These are phyloP conservation scores for Clavulina sp. DNA, from an alignment of 768 basidiomycete species.

Conservation along the genomic window DNA sequence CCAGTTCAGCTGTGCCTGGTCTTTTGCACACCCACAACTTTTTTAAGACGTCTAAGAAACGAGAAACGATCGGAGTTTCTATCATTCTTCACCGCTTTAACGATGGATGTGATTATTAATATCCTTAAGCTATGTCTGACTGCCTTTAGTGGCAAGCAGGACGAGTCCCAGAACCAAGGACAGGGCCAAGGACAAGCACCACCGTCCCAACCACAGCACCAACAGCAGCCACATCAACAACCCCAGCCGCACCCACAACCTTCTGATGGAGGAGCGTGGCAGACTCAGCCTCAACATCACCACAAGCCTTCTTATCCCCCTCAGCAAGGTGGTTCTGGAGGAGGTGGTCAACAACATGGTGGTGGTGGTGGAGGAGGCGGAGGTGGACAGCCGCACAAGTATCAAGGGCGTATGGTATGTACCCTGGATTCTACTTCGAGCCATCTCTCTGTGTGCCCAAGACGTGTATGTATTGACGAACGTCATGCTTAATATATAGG, in stretches of 20 bases:
- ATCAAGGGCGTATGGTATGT: background rate
- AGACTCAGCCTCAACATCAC: constrained; percentile 18
- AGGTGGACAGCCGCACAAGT: background rate
- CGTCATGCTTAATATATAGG: constrained; percentile 11
- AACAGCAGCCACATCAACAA: constrained; percentile 13
- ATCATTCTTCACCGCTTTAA: too few species aligned
- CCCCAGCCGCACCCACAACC: constrained; percentile 9
- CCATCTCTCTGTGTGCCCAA: background rate
- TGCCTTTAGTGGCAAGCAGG: background rate
- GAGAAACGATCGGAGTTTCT: too few species aligned
- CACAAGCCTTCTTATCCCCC: background rate
- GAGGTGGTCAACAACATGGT: background rate
- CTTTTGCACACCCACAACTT: too few species aligned
- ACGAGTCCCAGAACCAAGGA: background rate
- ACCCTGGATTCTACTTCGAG: background rate
- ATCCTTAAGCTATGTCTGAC: background rate
- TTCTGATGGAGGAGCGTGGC: constrained; percentile 15
- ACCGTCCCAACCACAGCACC: constrained; percentile 13
- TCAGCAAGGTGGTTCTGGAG: background rate
- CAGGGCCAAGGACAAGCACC: background rate
- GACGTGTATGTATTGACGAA: background rate
- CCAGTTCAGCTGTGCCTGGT: too few species aligned
- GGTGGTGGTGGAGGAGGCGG: too few species aligned
- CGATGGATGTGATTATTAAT: too few species aligned
- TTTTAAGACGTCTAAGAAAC: too few species aligned